These are phyloP conservation scores for Saccharomycopsis sp. DNA, from an alignment of 805 yeast genomes.

Conservation along the genomic window DNA sequence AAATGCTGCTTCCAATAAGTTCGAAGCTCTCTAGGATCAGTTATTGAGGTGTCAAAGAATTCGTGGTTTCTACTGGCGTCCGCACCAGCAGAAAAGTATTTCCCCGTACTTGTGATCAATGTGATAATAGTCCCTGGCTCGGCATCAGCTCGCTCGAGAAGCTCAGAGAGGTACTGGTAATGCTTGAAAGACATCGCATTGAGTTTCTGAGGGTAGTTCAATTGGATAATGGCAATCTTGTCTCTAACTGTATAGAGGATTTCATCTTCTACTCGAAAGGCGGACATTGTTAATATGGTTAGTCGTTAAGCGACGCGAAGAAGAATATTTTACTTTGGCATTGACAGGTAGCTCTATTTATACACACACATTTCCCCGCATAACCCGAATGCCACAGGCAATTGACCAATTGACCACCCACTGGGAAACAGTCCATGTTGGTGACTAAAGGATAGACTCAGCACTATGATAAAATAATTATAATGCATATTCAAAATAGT, in stretches of 20 bases:
- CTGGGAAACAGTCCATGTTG: too few relatives aligned
- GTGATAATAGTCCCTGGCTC: slow-evolving; percentile 60
- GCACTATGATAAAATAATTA: too few relatives aligned
- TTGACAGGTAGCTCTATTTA: too few relatives aligned
- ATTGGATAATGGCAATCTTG: slow-evolving; percentile 52
- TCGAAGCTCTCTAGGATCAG: slow-evolving; percentile 20
- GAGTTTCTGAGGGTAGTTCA: slow-evolving; percentile 52
- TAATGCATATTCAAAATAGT: too few relatives aligned
- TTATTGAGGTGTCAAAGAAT: slow-evolving; percentile 1
- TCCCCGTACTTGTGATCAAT: slow-evolving; percentile 61
- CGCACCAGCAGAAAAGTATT: slow-evolving; percentile 82
- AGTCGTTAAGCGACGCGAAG: not conserved
- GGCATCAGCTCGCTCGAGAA: slow-evolving; percentile 53
- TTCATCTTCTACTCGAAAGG: slow-evolving; percentile 22
- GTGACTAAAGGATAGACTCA: too few relatives aligned
- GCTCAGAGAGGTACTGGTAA: slow-evolving; percentile 51
- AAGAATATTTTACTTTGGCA: not conserved
- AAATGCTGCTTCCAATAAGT: slow-evolving; percentile 47
- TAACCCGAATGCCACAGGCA: too few relatives aligned
- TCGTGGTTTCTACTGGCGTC: slow-evolving; percentile 31
- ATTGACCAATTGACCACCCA: too few relatives aligned
- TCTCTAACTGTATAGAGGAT: slow-evolving; percentile 32
- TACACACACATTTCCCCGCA: too few relatives aligned
- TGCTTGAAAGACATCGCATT: slow-evolving; percentile 66
- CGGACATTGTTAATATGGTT: not conserved